Conservation (phyloP, 2,329 filamentous ascomycete genomes). For the Aspergillus candidus region DNA sequence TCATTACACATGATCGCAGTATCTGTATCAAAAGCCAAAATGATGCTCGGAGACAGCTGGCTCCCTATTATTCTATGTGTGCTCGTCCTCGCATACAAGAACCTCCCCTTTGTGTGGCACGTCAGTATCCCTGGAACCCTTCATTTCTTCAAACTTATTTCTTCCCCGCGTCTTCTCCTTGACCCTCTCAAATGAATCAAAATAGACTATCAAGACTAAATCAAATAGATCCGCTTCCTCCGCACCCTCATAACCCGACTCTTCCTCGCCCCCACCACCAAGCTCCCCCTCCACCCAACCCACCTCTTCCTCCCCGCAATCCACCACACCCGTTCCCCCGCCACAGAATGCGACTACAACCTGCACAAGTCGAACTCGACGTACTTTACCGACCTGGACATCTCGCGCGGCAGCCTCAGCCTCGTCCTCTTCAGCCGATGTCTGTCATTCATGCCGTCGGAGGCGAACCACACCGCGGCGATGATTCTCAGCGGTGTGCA, state of each 20-base stretch:
- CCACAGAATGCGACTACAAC: slow-evolving; percentile 16
- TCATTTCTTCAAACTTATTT: no score
- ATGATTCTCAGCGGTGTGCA: slow-evolving; percentile 48
- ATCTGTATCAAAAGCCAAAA: no score
- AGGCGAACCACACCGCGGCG: background rate
- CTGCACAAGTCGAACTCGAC: slow-evolving; percentile 17
- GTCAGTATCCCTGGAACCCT: slow-evolving; percentile 1
- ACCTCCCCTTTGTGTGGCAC: slow-evolving; percentile 8
- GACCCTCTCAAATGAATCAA: no score
- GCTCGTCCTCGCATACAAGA: slow-evolving; percentile 4
- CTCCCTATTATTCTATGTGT: background rate
- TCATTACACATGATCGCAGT: no score
- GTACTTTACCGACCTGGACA: slow-evolving; percentile 15
- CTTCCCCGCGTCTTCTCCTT: no score
- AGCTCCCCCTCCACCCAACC: background rate
- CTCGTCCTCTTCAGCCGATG: background rate
- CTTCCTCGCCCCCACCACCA: background rate
- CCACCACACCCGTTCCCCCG: slow-evolving; percentile 2
- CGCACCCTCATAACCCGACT: slow-evolving; percentile 1
- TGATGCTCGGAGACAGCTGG: background rate
- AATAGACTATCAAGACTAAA: background rate
- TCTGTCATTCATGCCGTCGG: slow-evolving; percentile 1
- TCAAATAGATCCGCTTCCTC: slow-evolving; percentile 4
- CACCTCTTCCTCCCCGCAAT: slow-evolving; percentile 4
- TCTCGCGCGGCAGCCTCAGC: slow-evolving; percentile 11